Conservation (phyloP, 306 rosid species). For the Neltuma alba region DNA sequence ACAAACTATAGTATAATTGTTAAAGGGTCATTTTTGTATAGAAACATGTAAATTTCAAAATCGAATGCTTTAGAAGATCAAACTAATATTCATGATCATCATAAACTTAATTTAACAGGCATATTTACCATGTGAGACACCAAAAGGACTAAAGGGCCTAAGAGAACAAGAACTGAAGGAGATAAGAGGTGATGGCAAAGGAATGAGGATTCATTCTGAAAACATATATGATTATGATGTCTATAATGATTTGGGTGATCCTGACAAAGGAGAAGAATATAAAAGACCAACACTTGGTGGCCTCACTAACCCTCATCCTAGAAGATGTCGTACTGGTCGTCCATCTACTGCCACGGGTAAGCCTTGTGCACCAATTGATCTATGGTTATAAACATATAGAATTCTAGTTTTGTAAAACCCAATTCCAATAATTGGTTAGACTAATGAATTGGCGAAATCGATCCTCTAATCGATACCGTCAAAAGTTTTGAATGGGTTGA, state of each 20-base stretch:
- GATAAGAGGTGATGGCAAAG: slow-evolving; percentile 35
- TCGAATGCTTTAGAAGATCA: too few relatives aligned
- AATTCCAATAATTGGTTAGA: too few relatives aligned
- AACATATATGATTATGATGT: slow-evolving; percentile 47
- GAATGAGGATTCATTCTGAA: background rate
- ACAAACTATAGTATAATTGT: too few relatives aligned
- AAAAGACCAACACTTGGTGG: slow-evolving; percentile 41
- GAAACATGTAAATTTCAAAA: too few relatives aligned
- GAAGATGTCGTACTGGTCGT: slow-evolving; percentile 53
- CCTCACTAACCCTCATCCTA: slow-evolving; percentile 47
- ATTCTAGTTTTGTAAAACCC: too few relatives aligned
- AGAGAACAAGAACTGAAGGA: slow-evolving; percentile 36
- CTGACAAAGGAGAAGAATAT: slow-evolving; percentile 35
- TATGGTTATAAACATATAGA: too few relatives aligned
- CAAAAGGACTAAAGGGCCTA: slow-evolving; percentile 26
- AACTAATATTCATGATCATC: background rate
- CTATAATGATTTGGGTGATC: slow-evolving; percentile 53
- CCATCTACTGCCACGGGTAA: slow-evolving; percentile 31
- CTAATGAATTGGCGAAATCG: too few relatives aligned
- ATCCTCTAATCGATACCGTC: too few relatives aligned
- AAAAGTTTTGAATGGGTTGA: too few relatives aligned
- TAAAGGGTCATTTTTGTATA: too few relatives aligned
- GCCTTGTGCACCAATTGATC: background rate
- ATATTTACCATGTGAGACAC: slow-evolving; percentile 42
- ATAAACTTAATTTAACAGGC: slow-evolving; percentile 22